Evolutionary conservation across 306 rosid species (phyloP).

Genomic region (Trifolium subterraneum): DNA sequence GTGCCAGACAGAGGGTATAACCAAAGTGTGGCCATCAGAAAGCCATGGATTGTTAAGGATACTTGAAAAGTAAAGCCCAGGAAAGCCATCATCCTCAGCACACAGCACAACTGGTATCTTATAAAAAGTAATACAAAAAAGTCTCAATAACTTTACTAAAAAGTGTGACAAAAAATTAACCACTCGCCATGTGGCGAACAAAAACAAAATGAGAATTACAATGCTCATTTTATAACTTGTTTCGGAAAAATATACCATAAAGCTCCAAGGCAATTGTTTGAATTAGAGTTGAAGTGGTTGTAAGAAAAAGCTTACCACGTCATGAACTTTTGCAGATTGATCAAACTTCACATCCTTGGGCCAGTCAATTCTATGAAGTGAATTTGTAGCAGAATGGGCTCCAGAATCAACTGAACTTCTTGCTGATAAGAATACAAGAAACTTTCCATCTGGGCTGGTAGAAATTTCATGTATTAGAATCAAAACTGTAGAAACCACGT

Average conservation of each 20-base stretch:
- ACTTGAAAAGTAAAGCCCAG: slow-evolving; percentile 80
- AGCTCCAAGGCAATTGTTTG: slow-evolving; percentile 25
- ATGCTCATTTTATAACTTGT: slow-evolving; percentile 9
- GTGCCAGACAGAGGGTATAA: slow-evolving; percentile 74
- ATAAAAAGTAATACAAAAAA: slow-evolving; percentile 31
- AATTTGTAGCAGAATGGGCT: slow-evolving; percentile 84
- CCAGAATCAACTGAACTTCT: slow-evolving; percentile 87
- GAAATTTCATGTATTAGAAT: slow-evolving; percentile 41
- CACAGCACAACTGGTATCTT: slow-evolving; percentile 83
- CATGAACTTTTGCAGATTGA: slow-evolving; percentile 59
- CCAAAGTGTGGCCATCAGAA: slow-evolving; percentile 82
- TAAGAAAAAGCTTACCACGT: slow-evolving; percentile 62
- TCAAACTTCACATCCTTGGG: slow-evolving; percentile 50
- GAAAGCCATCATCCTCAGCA: slow-evolving; percentile 83
- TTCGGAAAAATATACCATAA: slow-evolving; percentile 27
- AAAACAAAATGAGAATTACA: slow-evolving; percentile 14
- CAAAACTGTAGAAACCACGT: slow-evolving; percentile 33
- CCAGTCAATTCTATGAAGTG: slow-evolving; percentile 96
- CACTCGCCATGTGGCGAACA: background rate
- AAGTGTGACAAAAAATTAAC: background rate
- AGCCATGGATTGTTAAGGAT: slow-evolving; percentile 80
- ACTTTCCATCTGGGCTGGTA: slow-evolving; percentile 92
- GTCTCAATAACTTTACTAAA: background rate
- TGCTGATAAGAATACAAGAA: slow-evolving; percentile 82
- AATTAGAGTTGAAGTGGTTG: slow-evolving; percentile 31